phyloP scores from a whole-genome alignment of 768 basidiomycete species.

The Tylopilus felleus region DNA sequence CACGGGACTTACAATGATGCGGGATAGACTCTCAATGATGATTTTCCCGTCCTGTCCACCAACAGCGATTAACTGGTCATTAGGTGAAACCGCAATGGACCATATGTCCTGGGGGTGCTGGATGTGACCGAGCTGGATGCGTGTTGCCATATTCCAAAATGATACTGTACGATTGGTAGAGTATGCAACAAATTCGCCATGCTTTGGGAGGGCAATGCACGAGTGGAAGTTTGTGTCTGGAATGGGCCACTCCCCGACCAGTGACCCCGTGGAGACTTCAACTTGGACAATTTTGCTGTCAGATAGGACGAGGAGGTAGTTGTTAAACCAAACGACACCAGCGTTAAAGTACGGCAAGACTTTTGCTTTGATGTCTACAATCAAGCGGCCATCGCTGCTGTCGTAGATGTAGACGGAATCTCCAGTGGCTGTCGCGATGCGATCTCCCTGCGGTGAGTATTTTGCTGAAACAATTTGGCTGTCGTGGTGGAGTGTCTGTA shows the following conservation, averaged over 20 bases:
- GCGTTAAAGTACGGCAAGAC: not conserved
- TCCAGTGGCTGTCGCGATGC: not conserved
- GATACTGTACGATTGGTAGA: not conserved
- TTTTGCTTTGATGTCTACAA: not conserved
- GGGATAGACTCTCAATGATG: not conserved
- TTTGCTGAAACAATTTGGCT: not conserved
- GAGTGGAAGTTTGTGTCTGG: fast-evolving
- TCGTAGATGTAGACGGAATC: not conserved
- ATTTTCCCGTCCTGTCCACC: not conserved
- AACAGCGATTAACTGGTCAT: not conserved
- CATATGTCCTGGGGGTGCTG: not conserved
- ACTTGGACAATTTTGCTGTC: not conserved
- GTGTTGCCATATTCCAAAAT: not conserved
- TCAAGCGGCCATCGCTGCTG: not conserved
- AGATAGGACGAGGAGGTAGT: not conserved
- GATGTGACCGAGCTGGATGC: not conserved
- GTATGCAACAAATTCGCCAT: not conserved
- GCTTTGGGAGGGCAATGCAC: not conserved
- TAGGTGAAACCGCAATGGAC: not conserved
- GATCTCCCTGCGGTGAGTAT: not conserved
- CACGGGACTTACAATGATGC: not conserved
- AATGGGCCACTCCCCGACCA: not conserved
- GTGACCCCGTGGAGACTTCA: not conserved
- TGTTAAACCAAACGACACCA: not conserved
- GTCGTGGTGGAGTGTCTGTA: not conserved